Base-by-base conservation (phyloP, 2,329 filamentous ascomycete species). In the Epichloe elymi region DNA sequence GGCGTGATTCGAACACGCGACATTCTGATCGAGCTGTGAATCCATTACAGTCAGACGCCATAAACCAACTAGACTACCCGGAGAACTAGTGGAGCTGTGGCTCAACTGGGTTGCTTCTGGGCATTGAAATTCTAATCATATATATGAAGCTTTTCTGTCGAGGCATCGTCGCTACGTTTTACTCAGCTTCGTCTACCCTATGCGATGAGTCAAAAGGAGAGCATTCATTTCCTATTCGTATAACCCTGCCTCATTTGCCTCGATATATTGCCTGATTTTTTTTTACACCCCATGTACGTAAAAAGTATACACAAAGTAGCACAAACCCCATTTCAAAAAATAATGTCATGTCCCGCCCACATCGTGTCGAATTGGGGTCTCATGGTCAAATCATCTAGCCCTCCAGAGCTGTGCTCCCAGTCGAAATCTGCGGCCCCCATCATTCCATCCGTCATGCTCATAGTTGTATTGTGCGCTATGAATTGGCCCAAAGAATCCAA, bases 401-500 rank as follows among this genome's bases (percentile, higher is more conserved):
- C 54, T 2, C 54, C 53, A 3, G 54, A 51, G 35, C 57, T 54
- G 30, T 61, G 60, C 14, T 61, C 59, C 49, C 59, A 61, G 43
- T 59, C 59, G 35, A 60, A 59, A 10, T 61, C 59, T 3, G 56
- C 52, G 23, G 56, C 58, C 12, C 59, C 58, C 30, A 63, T 43
- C 49, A 60, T 58, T n/a, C 60, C 58, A 44, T 63, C 60, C 5
- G 55, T 50, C 38, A 57, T 54, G 46, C 52, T 54, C 3, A 58
- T 54, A 3, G 59, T 47, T 20, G 57, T 56, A 35, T 62, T 58
- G 42, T 57, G 59, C 11, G 58, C 60, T 43, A 68, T 67, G 53
- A 76, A 80, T 54, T 81, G 77, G 0, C 77, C 77, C 2, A 82
- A 72, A 2, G 78, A 78, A 52, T 76, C 75, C 5, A 82, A 64